These are phyloP conservation scores for Fistulinella prunicolor DNA, from an alignment of 768 basidiomycete genomes.

Conservation along the genomic window DNA sequence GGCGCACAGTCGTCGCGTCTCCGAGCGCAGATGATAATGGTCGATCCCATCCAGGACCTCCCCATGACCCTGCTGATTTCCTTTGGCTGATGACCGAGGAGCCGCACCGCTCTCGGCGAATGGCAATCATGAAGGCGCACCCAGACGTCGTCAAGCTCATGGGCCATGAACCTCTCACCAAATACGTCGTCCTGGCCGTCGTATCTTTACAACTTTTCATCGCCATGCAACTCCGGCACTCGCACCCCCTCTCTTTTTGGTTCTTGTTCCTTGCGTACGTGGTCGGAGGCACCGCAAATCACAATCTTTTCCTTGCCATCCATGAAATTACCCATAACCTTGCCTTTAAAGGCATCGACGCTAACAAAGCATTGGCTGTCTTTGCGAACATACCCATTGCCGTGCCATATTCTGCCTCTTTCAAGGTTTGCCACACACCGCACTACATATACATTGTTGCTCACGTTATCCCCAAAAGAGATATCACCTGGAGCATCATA, in stretches of 20 bases:
- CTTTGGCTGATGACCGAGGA: slow-evolving; percentile 98
- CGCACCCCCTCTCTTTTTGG: slow-evolving; percentile 60
- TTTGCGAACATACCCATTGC: slow-evolving; percentile 93
- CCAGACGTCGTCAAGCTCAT: slow-evolving; percentile 96
- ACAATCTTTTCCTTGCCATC: slow-evolving; percentile 96
- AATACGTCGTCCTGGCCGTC: slow-evolving; percentile 83
- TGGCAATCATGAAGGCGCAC: slow-evolving; percentile 90
- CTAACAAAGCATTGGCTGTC: slow-evolving; percentile 87
- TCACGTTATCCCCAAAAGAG: slow-evolving; percentile 41
- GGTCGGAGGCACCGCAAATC: slow-evolving; percentile 93
- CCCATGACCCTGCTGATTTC: slow-evolving; percentile 82
- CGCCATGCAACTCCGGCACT: slow-evolving; percentile 65
- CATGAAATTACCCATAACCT: slow-evolving; percentile 99
- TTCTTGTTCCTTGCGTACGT: slow-evolving; percentile 80
- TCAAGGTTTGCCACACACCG: slow-evolving; percentile 61
- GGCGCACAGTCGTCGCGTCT: slow-evolving; percentile 47
- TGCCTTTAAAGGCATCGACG: slow-evolving; percentile 77
- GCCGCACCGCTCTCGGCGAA: slow-evolving; percentile 85
- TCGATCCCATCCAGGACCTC: slow-evolving; percentile 45
- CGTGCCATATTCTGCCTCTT: slow-evolving; percentile 91
- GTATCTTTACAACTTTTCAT: slow-evolving; percentile 69
- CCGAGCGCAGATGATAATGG: slow-evolving; percentile 41
- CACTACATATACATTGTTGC: background rate
- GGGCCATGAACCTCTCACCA: slow-evolving; percentile 91
- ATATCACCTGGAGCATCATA: slow-evolving; percentile 97